phyloP scores from a whole-genome alignment of 106 monocot genomes.

The Ottelia alismoides region DNA sequence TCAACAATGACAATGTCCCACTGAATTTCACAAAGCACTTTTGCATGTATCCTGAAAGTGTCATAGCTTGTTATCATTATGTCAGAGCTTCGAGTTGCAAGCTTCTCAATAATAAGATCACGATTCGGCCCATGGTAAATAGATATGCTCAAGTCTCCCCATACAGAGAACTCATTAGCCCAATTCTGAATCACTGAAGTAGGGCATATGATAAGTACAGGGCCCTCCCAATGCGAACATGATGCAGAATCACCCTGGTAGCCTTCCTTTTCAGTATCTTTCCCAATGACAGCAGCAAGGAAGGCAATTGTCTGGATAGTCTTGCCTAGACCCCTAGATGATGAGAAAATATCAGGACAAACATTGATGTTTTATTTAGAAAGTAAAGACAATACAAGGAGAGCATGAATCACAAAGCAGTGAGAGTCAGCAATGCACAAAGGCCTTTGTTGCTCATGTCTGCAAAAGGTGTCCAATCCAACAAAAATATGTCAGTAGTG shows the following conservation, averaged over 20 bases:
- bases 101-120: constrained; percentile 66
- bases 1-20: constrained; percentile 89
- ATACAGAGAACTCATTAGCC: constrained; percentile 86
- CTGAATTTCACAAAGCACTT: constrained; percentile 38
- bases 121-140: constrained; percentile 94
- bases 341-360: constrained; percentile 1
- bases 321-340: constrained; percentile 88
- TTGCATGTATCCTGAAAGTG: constrained; percentile 75
- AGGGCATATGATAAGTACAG: constrained; percentile 83
- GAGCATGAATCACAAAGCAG: too few species aligned
- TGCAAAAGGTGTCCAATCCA: not conserved
- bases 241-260: not conserved
- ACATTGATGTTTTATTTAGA: too few species aligned
- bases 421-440: too few species aligned
- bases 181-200: constrained; percentile 89
- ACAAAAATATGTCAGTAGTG: too few species aligned
- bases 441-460: not conserved
- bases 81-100: constrained; percentile 36
- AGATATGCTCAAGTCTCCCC: constrained; percentile 58
- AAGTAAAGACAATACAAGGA: too few species aligned
- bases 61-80: constrained; percentile 93
- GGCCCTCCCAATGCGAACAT: constrained; percentile 16
- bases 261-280: constrained; percentile 27
- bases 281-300: constrained; percentile 61
- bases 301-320: constrained; percentile 96